Base-by-base conservation (phyloP, 2,329 filamentous ascomycete species). In the Penicillium nordicum region DNA sequence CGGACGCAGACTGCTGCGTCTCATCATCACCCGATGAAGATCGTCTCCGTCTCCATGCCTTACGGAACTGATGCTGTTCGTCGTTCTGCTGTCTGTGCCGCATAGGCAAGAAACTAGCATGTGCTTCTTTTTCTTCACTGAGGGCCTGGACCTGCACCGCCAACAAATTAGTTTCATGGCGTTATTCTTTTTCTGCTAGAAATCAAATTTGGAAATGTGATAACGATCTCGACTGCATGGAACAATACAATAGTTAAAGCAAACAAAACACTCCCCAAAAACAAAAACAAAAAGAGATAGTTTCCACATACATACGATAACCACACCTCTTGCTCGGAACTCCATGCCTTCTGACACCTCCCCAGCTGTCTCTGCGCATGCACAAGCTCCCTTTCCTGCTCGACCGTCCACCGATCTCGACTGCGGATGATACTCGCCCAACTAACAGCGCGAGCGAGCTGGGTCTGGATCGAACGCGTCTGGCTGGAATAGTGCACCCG, bases 321-420 rank as follows among this genome's bases (percentile, higher is more conserved):
- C 71, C 71, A 73, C 16, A 73, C 37, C 43, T 73, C 71, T 49
- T 73, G 71, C 50, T 73, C 69, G 10, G 70, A 72, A 50, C 68
- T 72, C 69, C 69, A 73, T 1, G 70, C 68, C 57, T 68, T 73
- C 52, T 73, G 71, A 59, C 71, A 73, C 27, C 66, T 58, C 37
- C 60, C 68, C 45, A 73, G 45, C 40, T 74, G 64, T 16, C 59
- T 62, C 53, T 65, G 56, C 0, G 70, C 70, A 49, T 63, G 60
- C 5, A 59, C 47, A 18, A 73, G 62, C 32, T 70, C 63, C 16
- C 58, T 58, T 41, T 73, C 70, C 38, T 69, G 69, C 25, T 70
- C 64, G 8, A 30, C 57, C 5, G 67, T 68, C 69, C 69, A 72
- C 18, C 69, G 64, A 46, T 57, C 59, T 41, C 51, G 53, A 43